Conservation (phyloP, 106 monocot genomes). For the Posidonia australis region DNA sequence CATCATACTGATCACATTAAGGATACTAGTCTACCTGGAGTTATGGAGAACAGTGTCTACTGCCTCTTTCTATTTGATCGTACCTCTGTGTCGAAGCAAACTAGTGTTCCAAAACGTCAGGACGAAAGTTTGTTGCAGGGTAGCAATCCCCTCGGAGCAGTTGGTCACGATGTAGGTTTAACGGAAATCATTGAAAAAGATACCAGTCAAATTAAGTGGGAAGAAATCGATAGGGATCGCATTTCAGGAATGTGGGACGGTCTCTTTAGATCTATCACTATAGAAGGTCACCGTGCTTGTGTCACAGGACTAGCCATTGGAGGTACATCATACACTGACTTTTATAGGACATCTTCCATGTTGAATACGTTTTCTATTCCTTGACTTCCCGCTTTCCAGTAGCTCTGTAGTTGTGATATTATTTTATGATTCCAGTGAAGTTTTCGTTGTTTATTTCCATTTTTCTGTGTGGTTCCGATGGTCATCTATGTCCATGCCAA, state of each 20-base stretch:
- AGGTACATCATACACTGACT: slow-evolving; percentile 39
- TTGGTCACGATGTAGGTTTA: background rate
- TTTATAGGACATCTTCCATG: background rate
- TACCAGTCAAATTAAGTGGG: slow-evolving; percentile 14
- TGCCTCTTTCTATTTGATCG: slow-evolving; percentile 41
- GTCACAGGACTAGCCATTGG: slow-evolving; percentile 69
- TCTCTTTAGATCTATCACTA: slow-evolving; percentile 24
- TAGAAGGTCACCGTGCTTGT: slow-evolving; percentile 66
- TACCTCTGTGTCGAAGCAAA: slow-evolving; percentile 11
- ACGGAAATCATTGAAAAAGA: background rate
- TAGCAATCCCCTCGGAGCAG: background rate
- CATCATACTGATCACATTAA: slow-evolving; percentile 10
- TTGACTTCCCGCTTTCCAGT: background rate
- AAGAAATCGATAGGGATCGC: slow-evolving; percentile 13
- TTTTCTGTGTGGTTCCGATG: too few relatives aligned
- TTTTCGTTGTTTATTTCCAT: too few relatives aligned
- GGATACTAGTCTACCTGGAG: slow-evolving; percentile 7
- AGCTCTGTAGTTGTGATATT: background rate
- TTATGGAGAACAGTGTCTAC: slow-evolving; percentile 20
- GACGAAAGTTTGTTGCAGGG: background rate
- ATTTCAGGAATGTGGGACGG: slow-evolving; percentile 10
- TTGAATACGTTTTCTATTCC: background rate
- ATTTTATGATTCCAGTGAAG: too few relatives aligned
- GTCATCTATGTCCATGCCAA: too few relatives aligned
- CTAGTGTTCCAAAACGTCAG: background rate